Conservation (phyloP, 805 yeast genomes). For the Suhomyces faveliae region DNA sequence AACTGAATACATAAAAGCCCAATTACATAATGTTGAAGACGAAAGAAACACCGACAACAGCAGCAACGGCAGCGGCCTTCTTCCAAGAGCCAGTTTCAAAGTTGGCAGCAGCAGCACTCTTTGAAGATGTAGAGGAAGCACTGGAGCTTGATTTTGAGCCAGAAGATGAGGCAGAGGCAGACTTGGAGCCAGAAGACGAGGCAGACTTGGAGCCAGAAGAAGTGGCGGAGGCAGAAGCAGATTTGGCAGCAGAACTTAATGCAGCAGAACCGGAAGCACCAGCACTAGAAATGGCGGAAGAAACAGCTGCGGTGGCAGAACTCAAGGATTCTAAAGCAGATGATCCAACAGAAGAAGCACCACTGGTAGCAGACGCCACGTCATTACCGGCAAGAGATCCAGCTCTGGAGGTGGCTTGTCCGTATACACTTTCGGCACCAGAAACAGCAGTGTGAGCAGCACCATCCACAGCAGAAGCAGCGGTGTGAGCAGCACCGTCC, state of each 20-base stretch:
- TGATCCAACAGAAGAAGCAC: constrained; percentile 14
- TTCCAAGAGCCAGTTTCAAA: constrained; percentile 33
- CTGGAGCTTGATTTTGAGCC: constrained; percentile 12
- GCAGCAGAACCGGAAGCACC: constrained; percentile 12
- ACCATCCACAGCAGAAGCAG: constrained; percentile 14
- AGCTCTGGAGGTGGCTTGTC: constrained; percentile 15
- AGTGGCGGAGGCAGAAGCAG: constrained; percentile 12
- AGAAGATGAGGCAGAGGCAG: too few relatives aligned
- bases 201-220: constrained; percentile 10
- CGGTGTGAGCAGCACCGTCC: constrained; percentile 11
- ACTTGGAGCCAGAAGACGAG: constrained; percentile 11
- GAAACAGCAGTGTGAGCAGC: constrained; percentile 13
- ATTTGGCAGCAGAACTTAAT: constrained; percentile 11
- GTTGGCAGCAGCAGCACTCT: constrained; percentile 16
- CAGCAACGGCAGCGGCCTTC: constrained; percentile 36
- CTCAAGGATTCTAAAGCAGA: constrained; percentile 12
- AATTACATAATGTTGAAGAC: constrained; percentile 23
- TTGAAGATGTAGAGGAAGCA: too few relatives aligned
- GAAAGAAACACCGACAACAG: constrained; percentile 36
- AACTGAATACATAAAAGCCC: not conserved
- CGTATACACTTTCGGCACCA: constrained; percentile 15
- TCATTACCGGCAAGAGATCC: constrained; percentile 11
- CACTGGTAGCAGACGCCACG: constrained; percentile 15
- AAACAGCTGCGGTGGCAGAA: constrained; percentile 9
- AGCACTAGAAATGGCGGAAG: constrained; percentile 10